Percentiles rank a stretch among this genome's conserved stretches.
Conservation (phyloP, 169 alveolate genomes). For the Gregarina niphandrodes region DNA sequence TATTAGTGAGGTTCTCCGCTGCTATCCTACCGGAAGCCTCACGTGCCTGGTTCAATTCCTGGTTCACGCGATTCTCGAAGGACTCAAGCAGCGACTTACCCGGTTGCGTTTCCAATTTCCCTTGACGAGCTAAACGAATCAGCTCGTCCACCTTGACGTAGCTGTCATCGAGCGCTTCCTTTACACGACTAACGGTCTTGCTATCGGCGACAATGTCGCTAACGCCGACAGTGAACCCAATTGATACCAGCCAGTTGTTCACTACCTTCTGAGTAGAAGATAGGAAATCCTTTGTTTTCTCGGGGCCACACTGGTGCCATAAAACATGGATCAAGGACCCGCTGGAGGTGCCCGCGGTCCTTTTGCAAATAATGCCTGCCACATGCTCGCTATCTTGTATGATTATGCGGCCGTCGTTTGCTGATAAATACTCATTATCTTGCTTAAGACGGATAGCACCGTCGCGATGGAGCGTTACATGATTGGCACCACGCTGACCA, state of each 20-base stretch:
- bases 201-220: slow-evolving; percentile 86
- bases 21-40: slow-evolving; percentile 65
- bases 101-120: slow-evolving; percentile 86
- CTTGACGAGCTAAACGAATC: slow-evolving; percentile 68
- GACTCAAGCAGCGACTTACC: slow-evolving; percentile 90
- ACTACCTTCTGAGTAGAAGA: slow-evolving; percentile 77
- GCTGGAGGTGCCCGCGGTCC: slow-evolving; percentile 85
- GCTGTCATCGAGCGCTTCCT: slow-evolving; percentile 42
- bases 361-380: slow-evolving; percentile 84
- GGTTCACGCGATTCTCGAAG: slow-evolving; percentile 83
- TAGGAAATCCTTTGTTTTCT: slow-evolving; percentile 71
- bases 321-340: slow-evolving; percentile 89
- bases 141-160: slow-evolving; percentile 26
- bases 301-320: slow-evolving; percentile 95
- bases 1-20: slow-evolving; percentile 63
- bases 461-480: background rate
- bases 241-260: slow-evolving; percentile 82
- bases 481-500: background rate
- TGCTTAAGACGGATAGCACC: slow-evolving; percentile 1
- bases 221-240: slow-evolving; percentile 94
- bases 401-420: slow-evolving; percentile 36
- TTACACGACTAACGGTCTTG: slow-evolving; percentile 57
- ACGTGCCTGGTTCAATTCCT: slow-evolving; percentile 79
- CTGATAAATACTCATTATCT: slow-evolving; percentile 1
- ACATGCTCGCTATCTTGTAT: slow-evolving; percentile 81